These are phyloP conservation scores for Aspergillus eucalypticola DNA, from an alignment of 2,329 filamentous ascomycete species.

Conservation along the genomic window DNA sequence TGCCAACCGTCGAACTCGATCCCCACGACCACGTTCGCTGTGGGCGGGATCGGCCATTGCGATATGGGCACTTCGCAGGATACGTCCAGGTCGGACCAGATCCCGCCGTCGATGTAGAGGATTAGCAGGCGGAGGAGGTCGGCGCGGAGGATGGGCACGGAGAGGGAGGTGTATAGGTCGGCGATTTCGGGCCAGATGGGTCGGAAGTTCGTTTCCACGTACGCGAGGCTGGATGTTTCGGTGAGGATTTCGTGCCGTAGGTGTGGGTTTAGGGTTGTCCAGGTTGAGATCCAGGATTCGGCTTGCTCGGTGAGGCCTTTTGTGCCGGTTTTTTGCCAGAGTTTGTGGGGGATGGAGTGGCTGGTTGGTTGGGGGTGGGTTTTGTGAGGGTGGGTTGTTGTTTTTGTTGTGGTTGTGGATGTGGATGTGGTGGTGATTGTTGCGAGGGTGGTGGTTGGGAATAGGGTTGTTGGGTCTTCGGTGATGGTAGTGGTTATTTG, in stretches of 20 bases:
- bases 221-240: constrained; percentile 32
- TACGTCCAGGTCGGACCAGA: constrained; percentile 47
- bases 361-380: background rate
- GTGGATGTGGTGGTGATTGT: background rate
- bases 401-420: background rate
- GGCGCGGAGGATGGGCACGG: constrained; percentile 42
- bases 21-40: constrained; percentile 25
- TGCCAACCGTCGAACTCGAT: constrained; percentile 20
- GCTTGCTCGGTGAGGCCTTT: constrained; percentile 9
- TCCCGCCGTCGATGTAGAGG: constrained; percentile 42
- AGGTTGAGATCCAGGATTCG: constrained; percentile 19
- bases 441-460: background rate
- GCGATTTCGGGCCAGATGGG: constrained; percentile 39
- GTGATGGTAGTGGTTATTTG: background rate
- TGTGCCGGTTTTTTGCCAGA: constrained; percentile 19
- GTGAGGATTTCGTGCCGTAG: constrained; percentile 35
- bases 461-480: background rate
- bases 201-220: constrained; percentile 36
- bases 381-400: background rate
- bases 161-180: constrained; percentile 31
- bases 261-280: constrained; percentile 31
- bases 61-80: constrained; percentile 35
- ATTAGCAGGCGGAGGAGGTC: constrained; percentile 47
- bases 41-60: constrained; percentile 29
- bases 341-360: constrained; percentile 10